A percentile compares a stretch with the other conserved stretches of the same genome.
Evolutionary conservation across 2,329 filamentous ascomycete genomes (phyloP).

Genomic region (Exophiala xenobiotica): DNA sequence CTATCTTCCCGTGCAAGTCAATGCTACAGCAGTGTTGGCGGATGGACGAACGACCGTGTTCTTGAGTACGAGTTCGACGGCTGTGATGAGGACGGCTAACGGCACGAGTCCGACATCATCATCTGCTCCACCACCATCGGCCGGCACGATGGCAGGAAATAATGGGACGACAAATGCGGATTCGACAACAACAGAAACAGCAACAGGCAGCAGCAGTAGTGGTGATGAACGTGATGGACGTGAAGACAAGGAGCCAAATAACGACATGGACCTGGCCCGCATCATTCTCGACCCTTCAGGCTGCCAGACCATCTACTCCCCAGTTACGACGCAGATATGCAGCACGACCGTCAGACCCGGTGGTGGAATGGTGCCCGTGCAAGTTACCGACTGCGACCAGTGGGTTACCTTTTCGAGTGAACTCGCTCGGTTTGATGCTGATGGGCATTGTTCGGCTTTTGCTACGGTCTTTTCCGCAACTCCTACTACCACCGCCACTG

Average conservation of each 20-base stretch:
- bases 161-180: background rate
- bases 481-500: background rate
- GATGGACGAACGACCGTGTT: slow-evolving; percentile 24
- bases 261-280: slow-evolving; percentile 8
- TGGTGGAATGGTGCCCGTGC: slow-evolving; percentile 22
- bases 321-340: slow-evolving; percentile 22
- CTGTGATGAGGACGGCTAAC: background rate
- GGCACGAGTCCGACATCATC: background rate
- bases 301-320: slow-evolving; percentile 28
- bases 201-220: no score
- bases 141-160: background rate
- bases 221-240: no score
- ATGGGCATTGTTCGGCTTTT: background rate
- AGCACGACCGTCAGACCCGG: slow-evolving; percentile 19
- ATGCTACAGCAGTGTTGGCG: slow-evolving; percentile 26
- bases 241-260: no score
- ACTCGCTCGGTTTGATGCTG: slow-evolving; percentile 12
- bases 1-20: slow-evolving; percentile 11
- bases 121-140: background rate
- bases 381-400: slow-evolving; percentile 27
- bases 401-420: slow-evolving; percentile 29
- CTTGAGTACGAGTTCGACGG: slow-evolving; percentile 10
- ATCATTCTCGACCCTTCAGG: slow-evolving; percentile 23
- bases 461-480: background rate
- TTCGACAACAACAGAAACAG: no score